Evolutionary conservation across 129 eudicot genomes (phyloP), one percentile per base, ranked within the genome.

Genomic region (Scalesia atractyloides): DNA sequence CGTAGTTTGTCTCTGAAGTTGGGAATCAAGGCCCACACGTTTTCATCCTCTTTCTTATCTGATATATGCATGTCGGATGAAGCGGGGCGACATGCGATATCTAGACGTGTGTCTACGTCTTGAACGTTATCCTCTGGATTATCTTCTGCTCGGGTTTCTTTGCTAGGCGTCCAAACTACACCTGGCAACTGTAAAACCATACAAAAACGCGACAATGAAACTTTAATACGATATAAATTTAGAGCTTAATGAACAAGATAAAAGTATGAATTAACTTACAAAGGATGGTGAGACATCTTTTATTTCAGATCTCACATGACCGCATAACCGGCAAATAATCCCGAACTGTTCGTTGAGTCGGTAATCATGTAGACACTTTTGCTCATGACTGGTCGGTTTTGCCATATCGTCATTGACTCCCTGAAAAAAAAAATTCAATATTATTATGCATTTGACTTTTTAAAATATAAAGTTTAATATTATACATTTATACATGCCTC

Each of bases 1-100:
- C 96, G 87, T 26, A 95, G 74, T 64, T 91, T 91, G 30, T 85
- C 84, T 82, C 86, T 76, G 50, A 95, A 91, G n/a, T 72, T 81
- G n/a, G 99, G 99, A 60, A 95, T 95, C 15, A 95, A 53, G 26
- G 91, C 89, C 99, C 99, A 95, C 64, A 95, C 97, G 34, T 85
- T 95, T 65, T 84, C 90, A 34, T 82, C 74, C 17, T 62, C 90
- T 66, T 84, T 78, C 15, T 72, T 81, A 48, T 84, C 84, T 43
- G 86, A 70, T 60, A 88, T n/a, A 63, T 76, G 76, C 64, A 76
- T 73, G 75, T 59, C 81, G 33, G 94, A 75, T 58, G 91, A 73
- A 67, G 91, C 83, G 72, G 97, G 97, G 39, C 85, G 73, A 17
- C 80, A 76, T 36, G 81, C 66, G 18, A 86, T 56, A 24, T 83